Percentiles rank a stretch among this genome's conserved stretches.
Conservation (phyloP, 805 yeast genomes). For the Millerozyma miso region DNA sequence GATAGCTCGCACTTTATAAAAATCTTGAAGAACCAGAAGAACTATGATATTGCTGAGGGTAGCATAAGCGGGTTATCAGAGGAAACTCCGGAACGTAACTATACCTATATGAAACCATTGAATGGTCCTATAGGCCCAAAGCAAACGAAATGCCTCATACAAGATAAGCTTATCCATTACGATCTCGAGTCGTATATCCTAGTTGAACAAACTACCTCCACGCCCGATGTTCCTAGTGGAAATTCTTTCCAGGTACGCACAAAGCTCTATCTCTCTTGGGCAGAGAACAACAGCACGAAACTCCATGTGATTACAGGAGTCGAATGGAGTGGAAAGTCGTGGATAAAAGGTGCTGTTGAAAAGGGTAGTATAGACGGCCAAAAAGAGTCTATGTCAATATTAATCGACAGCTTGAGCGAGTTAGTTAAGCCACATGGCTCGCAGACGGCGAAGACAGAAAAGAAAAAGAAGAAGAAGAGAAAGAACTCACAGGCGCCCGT, state of each 20-base stretch:
- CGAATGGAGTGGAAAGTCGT: conserved; percentile 72
- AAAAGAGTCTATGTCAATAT: conserved; percentile 48
- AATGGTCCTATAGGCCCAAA: conserved; percentile 72
- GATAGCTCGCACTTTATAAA: conserved; percentile 42
- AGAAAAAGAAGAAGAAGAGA: conserved; percentile 7
- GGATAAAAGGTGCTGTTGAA: conserved; percentile 76
- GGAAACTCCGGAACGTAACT: conserved; percentile 41
- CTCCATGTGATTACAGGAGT: conserved; percentile 51
- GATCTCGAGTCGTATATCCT: conserved; percentile 46
- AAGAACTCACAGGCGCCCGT: conserved; percentile 10
- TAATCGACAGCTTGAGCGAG: conserved; percentile 45
- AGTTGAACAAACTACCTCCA: conserved; percentile 55
- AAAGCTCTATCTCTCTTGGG: conserved; percentile 59
- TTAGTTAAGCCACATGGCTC: conserved; percentile 20
- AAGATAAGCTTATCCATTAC: conserved; percentile 51
- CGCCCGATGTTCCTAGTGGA: conserved; percentile 86
- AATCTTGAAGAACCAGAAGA: conserved; percentile 57
- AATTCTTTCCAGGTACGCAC: conserved; percentile 61
- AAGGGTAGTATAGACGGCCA: conserved; percentile 73
- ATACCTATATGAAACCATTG: conserved; percentile 60
- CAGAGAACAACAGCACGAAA: conserved; percentile 48
- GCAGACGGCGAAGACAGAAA: conserved; percentile 7
- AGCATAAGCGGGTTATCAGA: conserved; percentile 25
- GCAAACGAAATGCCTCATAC: conserved; percentile 62
- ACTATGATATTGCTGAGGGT: conserved; percentile 52